phyloP scores from a whole-genome alignment of 768 basidiomycete species.

The Naganishia vaughanmartiniae region DNA sequence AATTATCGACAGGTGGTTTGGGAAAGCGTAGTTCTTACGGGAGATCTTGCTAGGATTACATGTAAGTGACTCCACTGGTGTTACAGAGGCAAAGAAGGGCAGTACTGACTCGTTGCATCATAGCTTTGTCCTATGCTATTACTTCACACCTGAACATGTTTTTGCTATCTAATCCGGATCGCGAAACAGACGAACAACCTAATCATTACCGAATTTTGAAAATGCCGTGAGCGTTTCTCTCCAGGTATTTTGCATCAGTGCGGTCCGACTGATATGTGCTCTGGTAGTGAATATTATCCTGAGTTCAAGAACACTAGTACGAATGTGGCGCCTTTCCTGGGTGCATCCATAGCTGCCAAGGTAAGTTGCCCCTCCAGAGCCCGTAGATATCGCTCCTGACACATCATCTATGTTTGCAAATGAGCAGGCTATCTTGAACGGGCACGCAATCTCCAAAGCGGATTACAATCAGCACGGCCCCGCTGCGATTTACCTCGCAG shows the following conservation, averaged over 20 bases:
- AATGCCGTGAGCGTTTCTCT: slow-evolving; percentile 38
- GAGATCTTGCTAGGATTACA: slow-evolving; percentile 46
- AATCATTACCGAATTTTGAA: slow-evolving; percentile 39
- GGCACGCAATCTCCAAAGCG: slow-evolving; percentile 43
- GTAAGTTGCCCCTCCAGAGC: slow-evolving; percentile 30
- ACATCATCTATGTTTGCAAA: no score
- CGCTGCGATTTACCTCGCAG: slow-evolving; percentile 35
- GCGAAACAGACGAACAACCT: slow-evolving; percentile 44
- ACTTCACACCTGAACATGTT: slow-evolving; percentile 47
- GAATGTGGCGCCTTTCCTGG: slow-evolving; percentile 49
- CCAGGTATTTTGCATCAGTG: not conserved
- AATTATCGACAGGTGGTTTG: slow-evolving; percentile 38
- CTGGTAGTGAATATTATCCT: slow-evolving; percentile 46
- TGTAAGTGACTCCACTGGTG: slow-evolving; percentile 37
- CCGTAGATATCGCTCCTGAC: not conserved
- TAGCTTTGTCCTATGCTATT: slow-evolving; percentile 46
- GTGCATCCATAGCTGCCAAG: slow-evolving; percentile 46
- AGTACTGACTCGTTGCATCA: not conserved
- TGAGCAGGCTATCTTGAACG: slow-evolving; percentile 42
- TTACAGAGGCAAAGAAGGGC: not conserved
- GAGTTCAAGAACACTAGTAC: slow-evolving; percentile 41
- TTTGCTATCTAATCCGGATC: slow-evolving; percentile 42
- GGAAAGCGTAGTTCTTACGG: slow-evolving; percentile 47
- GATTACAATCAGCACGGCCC: slow-evolving; percentile 50
- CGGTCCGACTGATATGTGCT: not conserved